Evolutionary conservation across 257 asterid genomes (phyloP).

Genomic region (Nicotiana tabacum): DNA sequence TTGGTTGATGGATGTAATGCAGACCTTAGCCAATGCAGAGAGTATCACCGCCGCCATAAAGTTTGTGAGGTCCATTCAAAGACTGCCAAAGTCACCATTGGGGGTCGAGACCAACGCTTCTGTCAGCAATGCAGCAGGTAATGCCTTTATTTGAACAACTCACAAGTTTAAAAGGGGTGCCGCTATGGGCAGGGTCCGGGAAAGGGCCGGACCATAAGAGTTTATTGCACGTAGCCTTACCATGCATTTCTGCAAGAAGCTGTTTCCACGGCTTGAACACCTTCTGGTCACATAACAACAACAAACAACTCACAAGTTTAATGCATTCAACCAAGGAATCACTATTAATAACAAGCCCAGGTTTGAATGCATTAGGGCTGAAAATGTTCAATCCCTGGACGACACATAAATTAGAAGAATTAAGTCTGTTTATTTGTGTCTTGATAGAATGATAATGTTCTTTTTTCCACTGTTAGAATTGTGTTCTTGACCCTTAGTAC

Average conservation of each 20-base stretch:
- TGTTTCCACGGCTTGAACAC: too few relatives aligned
- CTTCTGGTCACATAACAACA: too few relatives aligned
- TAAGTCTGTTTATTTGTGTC: neutral
- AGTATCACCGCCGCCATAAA: constrained; percentile 84
- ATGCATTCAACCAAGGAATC: neutral
- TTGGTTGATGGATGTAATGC: constrained; percentile 84
- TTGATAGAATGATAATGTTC: neutral
- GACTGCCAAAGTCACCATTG: constrained; percentile 64
- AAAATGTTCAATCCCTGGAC: neutral
- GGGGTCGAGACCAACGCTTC: constrained; percentile 73
- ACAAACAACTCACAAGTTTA: too few relatives aligned
- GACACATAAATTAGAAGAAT: neutral
- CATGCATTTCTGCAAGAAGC: too few relatives aligned
- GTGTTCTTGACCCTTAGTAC: neutral
- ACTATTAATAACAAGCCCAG: neutral
- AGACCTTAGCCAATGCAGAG: constrained; percentile 75
- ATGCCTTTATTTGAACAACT: neutral
- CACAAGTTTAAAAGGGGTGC: too few relatives aligned
- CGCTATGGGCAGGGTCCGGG: too few relatives aligned
- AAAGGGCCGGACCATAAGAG: too few relatives aligned
- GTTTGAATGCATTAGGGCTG: neutral
- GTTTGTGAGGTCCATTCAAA: constrained; percentile 88
- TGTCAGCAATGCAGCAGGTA: constrained; percentile 99
- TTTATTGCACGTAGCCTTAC: too few relatives aligned
- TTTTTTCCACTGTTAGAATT: neutral